These are phyloP conservation scores for Corylus americana DNA, from an alignment of 306 rosid species.

Conservation along the genomic window DNA sequence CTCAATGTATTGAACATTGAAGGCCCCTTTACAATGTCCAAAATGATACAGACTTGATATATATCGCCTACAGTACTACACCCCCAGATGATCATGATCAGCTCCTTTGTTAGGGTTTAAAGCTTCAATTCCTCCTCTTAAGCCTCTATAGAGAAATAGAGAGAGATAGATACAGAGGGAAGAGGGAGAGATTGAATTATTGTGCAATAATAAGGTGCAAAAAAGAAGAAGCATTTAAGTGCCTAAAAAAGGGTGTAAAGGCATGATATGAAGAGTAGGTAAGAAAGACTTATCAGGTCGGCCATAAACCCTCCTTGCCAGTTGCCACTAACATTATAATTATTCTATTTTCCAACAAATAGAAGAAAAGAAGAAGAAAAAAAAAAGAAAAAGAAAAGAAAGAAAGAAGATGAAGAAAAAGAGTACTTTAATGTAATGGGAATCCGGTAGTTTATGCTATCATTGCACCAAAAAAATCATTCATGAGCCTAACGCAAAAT, in stretches of 20 bases:
- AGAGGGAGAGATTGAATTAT: neutral
- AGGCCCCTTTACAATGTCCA: neutral
- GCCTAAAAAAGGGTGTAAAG: constrained; percentile 14
- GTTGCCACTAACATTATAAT: constrained; percentile 46
- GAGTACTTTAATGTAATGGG: constrained; percentile 3
- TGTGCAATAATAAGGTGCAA: constrained; percentile 27
- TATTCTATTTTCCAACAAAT: constrained; percentile 30
- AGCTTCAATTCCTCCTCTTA: neutral
- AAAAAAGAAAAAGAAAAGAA: neutral
- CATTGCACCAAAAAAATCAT: constrained; percentile 5
- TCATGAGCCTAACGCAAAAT: neutral
- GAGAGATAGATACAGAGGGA: neutral
- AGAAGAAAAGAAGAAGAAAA: neutral
- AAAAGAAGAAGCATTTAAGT: constrained; percentile 24
- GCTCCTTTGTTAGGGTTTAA: constrained; percentile 3
- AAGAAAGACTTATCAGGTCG: constrained; percentile 56
- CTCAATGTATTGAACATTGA: neutral
- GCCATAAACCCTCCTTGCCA: constrained; percentile 43
- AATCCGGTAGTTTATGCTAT: neutral
- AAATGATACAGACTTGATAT: neutral
- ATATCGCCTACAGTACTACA: neutral
- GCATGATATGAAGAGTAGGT: constrained; percentile 41
- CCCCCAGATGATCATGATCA: neutral
- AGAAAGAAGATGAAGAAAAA: neutral
- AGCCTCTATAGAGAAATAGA: neutral